Evolutionary conservation across 2,329 filamentous ascomycete species (phyloP), one percentile per base, ranked within the genome.

Genomic region (Davidsoniella australis): DNA sequence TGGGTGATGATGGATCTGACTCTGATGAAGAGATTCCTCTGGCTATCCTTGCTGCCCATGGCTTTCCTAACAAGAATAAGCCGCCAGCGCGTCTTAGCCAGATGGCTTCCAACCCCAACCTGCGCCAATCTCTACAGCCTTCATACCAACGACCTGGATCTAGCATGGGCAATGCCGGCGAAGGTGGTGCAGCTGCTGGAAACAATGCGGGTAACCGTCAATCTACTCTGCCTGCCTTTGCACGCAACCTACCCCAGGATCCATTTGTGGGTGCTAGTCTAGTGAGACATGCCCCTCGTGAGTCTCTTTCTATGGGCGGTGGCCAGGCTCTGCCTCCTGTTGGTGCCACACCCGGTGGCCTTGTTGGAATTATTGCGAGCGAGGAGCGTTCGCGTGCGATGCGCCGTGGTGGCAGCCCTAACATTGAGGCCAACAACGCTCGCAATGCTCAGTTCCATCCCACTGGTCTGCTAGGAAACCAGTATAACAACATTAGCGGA

Each of bases 1-100:
- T 54, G 47, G 37, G n/a, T 9, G 68, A 68, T 0, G 71, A 73
- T n/a, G 65, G 60, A 4, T 80, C 78, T 1, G 82, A 86, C 37
- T 87, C 94, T 45, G 87, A 94, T 57, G 87, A 94, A 51, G 87
- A 94, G 58, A 75, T 94, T 10, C 87, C 87, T 0, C 68, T 94
- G 39, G 87, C 80, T 10, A 91, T 94, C 56, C 68, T 94, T 17
- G 83, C 85, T 49, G 87, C 87, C 2, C 86, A 94, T 61, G 87
- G 87, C 2, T 94, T 94, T 58, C 87, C 87, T 0, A 78, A 72
- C 62, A 86, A 78, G 64, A 81, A 77, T 57, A 76, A 84, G 16
- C 82, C 85, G 12, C 85, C 86, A 1, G 80, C 74, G 23, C 75
- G 76, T 41, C 68, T 85, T 23, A 73, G 67, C 55, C 73, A 68